These are phyloP conservation scores for Crithidia expoeki DNA, from an alignment of 208 protist genomes.

Conservation along the genomic window DNA sequence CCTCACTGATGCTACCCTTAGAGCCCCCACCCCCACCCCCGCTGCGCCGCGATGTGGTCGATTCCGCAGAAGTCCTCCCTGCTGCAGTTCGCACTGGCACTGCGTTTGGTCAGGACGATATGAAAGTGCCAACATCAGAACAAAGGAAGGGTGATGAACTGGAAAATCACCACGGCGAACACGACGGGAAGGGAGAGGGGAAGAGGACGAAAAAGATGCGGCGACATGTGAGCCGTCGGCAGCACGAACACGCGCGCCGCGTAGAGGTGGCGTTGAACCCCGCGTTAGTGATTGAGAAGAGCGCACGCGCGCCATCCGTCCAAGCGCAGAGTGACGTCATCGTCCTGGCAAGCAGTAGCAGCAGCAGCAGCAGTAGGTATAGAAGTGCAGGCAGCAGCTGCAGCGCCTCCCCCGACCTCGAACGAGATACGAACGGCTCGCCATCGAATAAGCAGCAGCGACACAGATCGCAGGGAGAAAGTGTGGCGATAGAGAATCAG, in stretches of 20 bases:
- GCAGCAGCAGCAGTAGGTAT: neutral
- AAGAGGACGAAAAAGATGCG: neutral
- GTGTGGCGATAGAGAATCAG: neutral
- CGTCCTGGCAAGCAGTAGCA: conserved; percentile 4
- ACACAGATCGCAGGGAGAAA: neutral
- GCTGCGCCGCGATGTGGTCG: conserved; percentile 17
- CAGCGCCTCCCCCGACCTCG: neutral
- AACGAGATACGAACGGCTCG: neutral
- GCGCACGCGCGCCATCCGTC: neutral
- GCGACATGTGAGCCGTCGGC: conserved; percentile 3
- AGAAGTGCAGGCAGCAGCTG: neutral
- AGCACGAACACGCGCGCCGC: conserved; percentile 15
- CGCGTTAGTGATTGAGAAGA: conserved; percentile 3
- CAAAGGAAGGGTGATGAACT: neutral
- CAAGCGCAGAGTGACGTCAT: neutral
- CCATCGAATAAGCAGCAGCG: neutral
- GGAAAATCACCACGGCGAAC: neutral
- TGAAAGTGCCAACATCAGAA: neutral
- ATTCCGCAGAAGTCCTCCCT: neutral
- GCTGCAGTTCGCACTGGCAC: neutral
- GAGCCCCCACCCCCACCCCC: conserved; percentile 2
- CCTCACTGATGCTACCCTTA: conserved; percentile 4
- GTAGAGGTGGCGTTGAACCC: conserved; percentile 21
- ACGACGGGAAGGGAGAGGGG: neutral
- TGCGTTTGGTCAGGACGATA: too few species aligned